Evolutionary conservation across 176 grass and related monocot genomes (phyloP).

Genomic region (Urochloa ruziziensis): DNA sequence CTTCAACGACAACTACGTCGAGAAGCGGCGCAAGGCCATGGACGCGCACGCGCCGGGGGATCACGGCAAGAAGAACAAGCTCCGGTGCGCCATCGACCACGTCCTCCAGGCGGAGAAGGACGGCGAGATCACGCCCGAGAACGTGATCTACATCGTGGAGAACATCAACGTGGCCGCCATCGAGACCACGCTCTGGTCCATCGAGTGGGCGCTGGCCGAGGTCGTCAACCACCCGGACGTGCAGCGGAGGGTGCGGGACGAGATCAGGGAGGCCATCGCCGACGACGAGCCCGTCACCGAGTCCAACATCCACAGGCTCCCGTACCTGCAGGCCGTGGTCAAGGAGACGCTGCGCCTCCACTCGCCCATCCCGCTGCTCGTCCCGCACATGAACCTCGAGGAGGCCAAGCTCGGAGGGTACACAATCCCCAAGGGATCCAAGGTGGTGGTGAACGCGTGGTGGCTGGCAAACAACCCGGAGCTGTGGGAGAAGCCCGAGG

Average conservation of each 20-base stretch:
- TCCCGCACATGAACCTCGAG: slow-evolving; percentile 96
- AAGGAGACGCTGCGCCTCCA: slow-evolving; percentile 86
- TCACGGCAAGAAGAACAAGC: slow-evolving; percentile 30
- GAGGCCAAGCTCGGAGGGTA: slow-evolving; percentile 67
- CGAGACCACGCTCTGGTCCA: slow-evolving; percentile 92
- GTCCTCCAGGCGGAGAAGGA: slow-evolving; percentile 30
- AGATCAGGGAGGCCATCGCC: slow-evolving; percentile 56
- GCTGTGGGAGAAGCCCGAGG: slow-evolving; percentile 73
- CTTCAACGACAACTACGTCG: slow-evolving; percentile 71
- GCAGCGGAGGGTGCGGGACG: slow-evolving; percentile 53
- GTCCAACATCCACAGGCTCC: slow-evolving; percentile 52
- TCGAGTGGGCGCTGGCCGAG: slow-evolving; percentile 96
- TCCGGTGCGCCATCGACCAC: slow-evolving; percentile 36
- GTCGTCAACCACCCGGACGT: slow-evolving; percentile 80
- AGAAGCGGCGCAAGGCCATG: slow-evolving; percentile 43
- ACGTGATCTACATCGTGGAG: slow-evolving; percentile 92
- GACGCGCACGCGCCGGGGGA: not conserved
- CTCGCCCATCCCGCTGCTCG: slow-evolving; percentile 87
- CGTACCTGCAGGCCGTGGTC: slow-evolving; percentile 69
- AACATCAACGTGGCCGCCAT: slow-evolving; percentile 95
- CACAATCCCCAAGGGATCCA: slow-evolving; percentile 70
- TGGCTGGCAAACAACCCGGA: slow-evolving; percentile 75
- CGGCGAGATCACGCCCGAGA: slow-evolving; percentile 84
- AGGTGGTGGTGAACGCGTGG: slow-evolving; percentile 92
- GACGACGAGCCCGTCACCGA: slow-evolving; percentile 59